Conservation (phyloP, 257 asterid species). For the Solanum dulcamara region DNA sequence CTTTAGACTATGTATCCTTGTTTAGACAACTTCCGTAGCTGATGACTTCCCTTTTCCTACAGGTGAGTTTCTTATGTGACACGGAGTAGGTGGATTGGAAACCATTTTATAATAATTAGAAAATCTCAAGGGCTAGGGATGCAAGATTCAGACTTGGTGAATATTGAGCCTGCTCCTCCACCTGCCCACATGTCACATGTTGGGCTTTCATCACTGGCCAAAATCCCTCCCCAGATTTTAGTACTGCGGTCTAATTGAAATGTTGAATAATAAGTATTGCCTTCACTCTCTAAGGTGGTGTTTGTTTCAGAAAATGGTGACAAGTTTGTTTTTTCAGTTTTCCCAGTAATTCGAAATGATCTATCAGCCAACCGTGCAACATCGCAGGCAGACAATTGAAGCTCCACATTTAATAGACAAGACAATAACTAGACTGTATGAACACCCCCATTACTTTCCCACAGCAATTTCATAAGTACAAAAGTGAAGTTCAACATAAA, state of each 20-base stretch:
- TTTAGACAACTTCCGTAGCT: neutral
- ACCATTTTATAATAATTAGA: neutral
- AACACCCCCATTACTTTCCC: neutral
- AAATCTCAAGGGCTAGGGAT: no score
- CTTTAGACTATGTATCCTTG: neutral
- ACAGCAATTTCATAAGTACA: neutral
- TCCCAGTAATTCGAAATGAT: neutral
- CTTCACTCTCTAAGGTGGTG: neutral
- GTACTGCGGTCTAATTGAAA: neutral
- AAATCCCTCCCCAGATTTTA: neutral
- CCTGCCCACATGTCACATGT: neutral
- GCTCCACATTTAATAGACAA: neutral
- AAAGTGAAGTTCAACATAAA: neutral
- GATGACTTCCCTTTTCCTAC: neutral
- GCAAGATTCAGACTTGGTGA: neutral
- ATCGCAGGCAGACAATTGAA: neutral
- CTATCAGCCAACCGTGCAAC: neutral
- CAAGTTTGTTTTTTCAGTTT: no score
- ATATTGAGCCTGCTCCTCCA: neutral
- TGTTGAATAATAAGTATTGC: neutral
- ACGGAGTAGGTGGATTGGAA: neutral
- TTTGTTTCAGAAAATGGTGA: neutral
- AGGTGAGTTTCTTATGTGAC: neutral
- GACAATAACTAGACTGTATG: neutral
- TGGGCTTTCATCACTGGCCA: neutral